phyloP scores from a whole-genome alignment of 345 rosid species.

The Gossypium australe region DNA sequence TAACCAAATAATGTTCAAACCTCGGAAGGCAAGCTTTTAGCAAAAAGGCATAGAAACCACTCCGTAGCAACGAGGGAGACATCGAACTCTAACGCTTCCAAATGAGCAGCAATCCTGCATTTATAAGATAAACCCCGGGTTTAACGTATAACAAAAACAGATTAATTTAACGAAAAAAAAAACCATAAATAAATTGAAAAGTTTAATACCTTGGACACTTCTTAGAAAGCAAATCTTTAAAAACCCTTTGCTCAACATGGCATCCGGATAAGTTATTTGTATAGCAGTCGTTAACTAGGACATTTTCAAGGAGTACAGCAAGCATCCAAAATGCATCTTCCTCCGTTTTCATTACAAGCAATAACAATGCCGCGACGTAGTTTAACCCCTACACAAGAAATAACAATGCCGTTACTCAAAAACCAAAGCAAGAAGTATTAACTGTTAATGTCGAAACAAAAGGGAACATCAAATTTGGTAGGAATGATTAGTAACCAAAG shows the following conservation, averaged over 20 bases:
- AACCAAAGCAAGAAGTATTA: neutral
- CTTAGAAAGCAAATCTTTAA: conserved; percentile 83
- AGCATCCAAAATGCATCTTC: conserved; percentile 99
- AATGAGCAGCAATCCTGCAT: conserved; percentile 59
- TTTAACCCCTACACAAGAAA: conserved; percentile 66
- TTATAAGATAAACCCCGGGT: neutral
- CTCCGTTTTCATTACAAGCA: conserved; percentile 99
- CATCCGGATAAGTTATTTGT: conserved; percentile 93
- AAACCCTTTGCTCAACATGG: conserved; percentile 97
- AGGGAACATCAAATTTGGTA: neutral
- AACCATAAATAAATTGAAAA: neutral
- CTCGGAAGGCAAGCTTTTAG: conserved; percentile 99
- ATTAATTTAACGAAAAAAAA: neutral
- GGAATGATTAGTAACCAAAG: neutral
- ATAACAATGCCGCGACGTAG: conserved; percentile 86
- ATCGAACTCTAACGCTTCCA: conserved; percentile 90
- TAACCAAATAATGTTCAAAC: conserved; percentile 29
- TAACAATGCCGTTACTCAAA: too few relatives aligned
- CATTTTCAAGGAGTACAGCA: conserved; percentile 89
- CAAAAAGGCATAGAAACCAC: conserved; percentile 98
- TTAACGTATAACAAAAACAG: neutral
- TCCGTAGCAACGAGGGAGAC: conserved; percentile 97
- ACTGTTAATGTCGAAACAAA: neutral
- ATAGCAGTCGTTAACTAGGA: conserved; percentile 91
- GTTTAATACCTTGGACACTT: conserved; percentile 69